These are phyloP conservation scores for Kazachstania africana DNA, from an alignment of 805 yeast genomes.

Conservation along the genomic window DNA sequence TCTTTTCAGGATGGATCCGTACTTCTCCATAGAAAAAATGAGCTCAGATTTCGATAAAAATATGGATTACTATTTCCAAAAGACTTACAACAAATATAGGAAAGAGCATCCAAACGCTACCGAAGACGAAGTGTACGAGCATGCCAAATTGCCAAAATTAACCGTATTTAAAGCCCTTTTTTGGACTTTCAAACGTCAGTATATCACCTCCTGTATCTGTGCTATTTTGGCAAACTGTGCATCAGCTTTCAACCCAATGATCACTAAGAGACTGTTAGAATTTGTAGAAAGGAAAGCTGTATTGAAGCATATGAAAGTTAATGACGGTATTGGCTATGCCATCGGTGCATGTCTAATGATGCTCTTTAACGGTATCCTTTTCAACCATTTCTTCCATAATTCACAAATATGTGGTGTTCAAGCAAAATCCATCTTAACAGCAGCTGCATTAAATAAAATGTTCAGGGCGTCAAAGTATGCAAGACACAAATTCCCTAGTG, in stretches of 20 bases:
- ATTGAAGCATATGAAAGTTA: conserved; percentile 32
- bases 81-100: conserved; percentile 24
- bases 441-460: conserved; percentile 58
- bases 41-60: conserved; percentile 27
- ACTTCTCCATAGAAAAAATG: conserved; percentile 32
- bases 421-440: conserved; percentile 57
- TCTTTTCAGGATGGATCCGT: conserved; percentile 36
- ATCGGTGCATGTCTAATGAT: conserved; percentile 55
- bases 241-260: conserved; percentile 49
- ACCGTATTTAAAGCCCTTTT: conserved; percentile 35
- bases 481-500: conserved; percentile 47
- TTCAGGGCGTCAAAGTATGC: conserved; percentile 48
- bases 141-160: conserved; percentile 17
- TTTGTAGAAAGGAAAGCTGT: conserved; percentile 45
- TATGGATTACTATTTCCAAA: conserved; percentile 15
- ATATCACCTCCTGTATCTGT: conserved; percentile 31
- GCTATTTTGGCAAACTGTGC: conserved; percentile 38
- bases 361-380: conserved; percentile 33
- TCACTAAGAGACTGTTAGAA: conserved; percentile 51
- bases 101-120: conserved; percentile 26
- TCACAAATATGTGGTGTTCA: conserved; percentile 59
- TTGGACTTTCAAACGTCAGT: conserved; percentile 39
- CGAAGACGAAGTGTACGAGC: conserved; percentile 29
- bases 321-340: conserved; percentile 65
- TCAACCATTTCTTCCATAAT: conserved; percentile 54